These are phyloP conservation scores for Pistacia vera DNA, from an alignment of 345 rosid genomes.

Conservation along the genomic window DNA sequence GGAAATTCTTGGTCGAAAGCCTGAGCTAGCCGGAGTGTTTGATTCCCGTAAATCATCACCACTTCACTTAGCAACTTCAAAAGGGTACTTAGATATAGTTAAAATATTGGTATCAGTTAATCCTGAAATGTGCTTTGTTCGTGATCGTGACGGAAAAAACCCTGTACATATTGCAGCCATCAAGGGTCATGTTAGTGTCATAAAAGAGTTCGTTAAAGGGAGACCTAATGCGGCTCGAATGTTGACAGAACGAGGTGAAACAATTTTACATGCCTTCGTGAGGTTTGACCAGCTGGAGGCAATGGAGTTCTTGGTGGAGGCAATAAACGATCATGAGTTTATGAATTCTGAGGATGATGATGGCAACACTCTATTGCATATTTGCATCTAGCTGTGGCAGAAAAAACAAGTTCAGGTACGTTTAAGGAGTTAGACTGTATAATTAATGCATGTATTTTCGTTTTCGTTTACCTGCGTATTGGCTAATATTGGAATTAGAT, in stretches of 20 bases:
- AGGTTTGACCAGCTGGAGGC: conserved; percentile 2
- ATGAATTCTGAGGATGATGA: conserved; percentile 8
- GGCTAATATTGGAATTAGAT: too few relatives aligned
- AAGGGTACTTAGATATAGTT: not conserved
- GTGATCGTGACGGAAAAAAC: not conserved
- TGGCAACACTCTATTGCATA: conserved; percentile 6
- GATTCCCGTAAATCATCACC: conserved; percentile 1
- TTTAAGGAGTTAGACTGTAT: too few relatives aligned
- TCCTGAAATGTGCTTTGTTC: not conserved
- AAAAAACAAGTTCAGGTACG: conserved; percentile 11
- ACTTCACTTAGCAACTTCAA: conserved; percentile 16
- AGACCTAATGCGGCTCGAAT: not conserved
- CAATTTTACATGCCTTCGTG: conserved; percentile 9
- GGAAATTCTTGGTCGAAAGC: not conserved
- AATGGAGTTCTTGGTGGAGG: conserved; percentile 1
- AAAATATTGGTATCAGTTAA: conserved; percentile 4
- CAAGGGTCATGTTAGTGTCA: not conserved
- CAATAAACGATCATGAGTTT: not conserved
- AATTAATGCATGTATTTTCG: too few relatives aligned
- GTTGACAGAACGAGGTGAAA: not conserved
- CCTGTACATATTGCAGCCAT: conserved; percentile 18
- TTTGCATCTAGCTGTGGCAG: conserved; percentile 5
- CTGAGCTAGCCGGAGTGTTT: conserved; percentile 2
- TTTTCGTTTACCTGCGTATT: too few relatives aligned
- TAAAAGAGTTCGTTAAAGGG: not conserved